Conservation (phyloP, 805 yeast genomes). For the Metschnikowia matae region DNA sequence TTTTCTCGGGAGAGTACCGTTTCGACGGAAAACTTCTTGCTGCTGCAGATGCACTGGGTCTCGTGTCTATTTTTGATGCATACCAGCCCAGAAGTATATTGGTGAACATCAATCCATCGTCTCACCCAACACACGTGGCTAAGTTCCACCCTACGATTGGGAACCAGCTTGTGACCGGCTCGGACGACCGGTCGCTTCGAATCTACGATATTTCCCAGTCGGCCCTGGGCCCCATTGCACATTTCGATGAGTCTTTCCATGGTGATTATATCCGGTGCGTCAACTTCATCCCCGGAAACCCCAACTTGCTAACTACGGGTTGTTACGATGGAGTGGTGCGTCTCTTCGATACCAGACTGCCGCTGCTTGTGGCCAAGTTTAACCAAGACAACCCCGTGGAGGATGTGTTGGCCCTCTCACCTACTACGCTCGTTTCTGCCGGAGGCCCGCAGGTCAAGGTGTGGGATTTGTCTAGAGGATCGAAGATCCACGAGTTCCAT, state of each 20-base stretch:
- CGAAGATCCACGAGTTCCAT: constrained; percentile 63
- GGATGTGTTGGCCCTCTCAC: constrained; percentile 67
- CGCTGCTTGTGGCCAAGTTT: constrained; percentile 57
- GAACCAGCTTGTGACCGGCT: constrained; percentile 77
- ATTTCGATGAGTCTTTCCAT: constrained; percentile 61
- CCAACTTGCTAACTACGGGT: constrained; percentile 83
- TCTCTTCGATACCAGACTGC: constrained; percentile 72
- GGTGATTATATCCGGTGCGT: constrained; percentile 86
- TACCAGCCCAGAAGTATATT: constrained; percentile 71
- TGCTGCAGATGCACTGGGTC: constrained; percentile 94
- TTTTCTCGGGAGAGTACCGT: constrained; percentile 86
- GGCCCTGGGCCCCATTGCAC: constrained; percentile 60
- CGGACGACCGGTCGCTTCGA: constrained; percentile 85
- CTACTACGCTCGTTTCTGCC: constrained; percentile 74
- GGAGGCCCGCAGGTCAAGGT: constrained; percentile 80
- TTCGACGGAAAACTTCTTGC: constrained; percentile 86
- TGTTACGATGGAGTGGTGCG: constrained; percentile 88
- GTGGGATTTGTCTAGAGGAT: constrained; percentile 86
- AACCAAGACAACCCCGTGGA: constrained; percentile 80
- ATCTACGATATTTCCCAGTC: constrained; percentile 83
- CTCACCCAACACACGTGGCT: constrained; percentile 89
- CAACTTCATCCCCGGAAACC: constrained; percentile 67
- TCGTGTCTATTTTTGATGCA: constrained; percentile 87
- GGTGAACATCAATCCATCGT: constrained; percentile 75
- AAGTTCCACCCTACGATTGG: constrained; percentile 79